Conservation (phyloP, 257 asterid species). For the Apocynum venetum region DNA sequence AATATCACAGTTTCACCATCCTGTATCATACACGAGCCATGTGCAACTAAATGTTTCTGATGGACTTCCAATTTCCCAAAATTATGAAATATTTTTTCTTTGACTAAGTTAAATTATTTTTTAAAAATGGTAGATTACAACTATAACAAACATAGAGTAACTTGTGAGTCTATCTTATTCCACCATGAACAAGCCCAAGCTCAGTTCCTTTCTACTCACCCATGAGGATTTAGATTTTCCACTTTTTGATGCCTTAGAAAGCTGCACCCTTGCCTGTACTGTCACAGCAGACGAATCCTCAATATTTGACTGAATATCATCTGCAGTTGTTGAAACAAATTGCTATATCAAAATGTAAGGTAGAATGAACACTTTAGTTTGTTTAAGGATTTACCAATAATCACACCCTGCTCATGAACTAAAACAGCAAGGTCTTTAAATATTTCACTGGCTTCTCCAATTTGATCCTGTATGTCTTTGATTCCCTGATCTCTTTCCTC, state of each 20-base stretch:
- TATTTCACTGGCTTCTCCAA: slow-evolving; percentile 25
- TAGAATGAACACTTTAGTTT: background rate
- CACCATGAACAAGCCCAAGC: background rate
- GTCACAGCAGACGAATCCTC: slow-evolving; percentile 21
- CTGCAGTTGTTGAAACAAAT: slow-evolving; percentile 8
- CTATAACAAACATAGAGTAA: no score
- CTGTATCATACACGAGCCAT: no score
- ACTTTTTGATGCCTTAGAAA: slow-evolving; percentile 18
- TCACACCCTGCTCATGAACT: slow-evolving; percentile 27
- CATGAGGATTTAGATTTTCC: slow-evolving; percentile 20
- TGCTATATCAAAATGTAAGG: background rate
- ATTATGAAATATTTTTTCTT: no score
- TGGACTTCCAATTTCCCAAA: no score
- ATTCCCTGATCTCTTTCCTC: slow-evolving; percentile 28
- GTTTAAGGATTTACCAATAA: slow-evolving; percentile 17
- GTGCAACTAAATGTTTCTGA: no score
- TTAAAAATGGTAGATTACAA: no score
- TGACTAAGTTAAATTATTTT: no score
- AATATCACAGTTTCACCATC: background rate
- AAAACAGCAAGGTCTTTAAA: slow-evolving; percentile 25
- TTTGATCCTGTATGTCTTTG: slow-evolving; percentile 24
- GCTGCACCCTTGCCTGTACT: slow-evolving; percentile 22
- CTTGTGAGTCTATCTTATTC: no score
- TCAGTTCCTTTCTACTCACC: slow-evolving; percentile 4
- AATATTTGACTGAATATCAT: slow-evolving; percentile 22